A percentile compares a stretch with the other conserved stretches of the same genome.
Evolutionary conservation across 2,329 filamentous ascomycete species (phyloP).

Genomic region (Ceratocystis cacaofunesta): DNA sequence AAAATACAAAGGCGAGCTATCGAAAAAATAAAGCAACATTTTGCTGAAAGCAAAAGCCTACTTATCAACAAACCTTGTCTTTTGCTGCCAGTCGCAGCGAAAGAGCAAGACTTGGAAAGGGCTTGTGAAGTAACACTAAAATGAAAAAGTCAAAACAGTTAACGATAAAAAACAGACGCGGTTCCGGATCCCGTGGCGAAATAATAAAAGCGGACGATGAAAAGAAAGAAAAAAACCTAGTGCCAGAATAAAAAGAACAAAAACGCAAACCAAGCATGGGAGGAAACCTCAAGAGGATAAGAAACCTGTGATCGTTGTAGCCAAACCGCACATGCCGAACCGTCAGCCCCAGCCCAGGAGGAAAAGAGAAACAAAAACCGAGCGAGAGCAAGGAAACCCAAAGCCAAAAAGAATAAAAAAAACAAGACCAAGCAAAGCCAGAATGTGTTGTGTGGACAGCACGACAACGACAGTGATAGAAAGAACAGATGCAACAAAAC

Average conservation of each 20-base stretch:
- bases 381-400: neutral
- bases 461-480: neutral
- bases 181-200: slow-evolving; percentile 14
- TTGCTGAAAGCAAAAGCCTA: neutral
- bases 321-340: slow-evolving; percentile 4
- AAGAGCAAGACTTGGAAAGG: neutral
- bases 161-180: slow-evolving; percentile 12
- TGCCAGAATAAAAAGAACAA: neutral
- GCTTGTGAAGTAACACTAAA: neutral
- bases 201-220: neutral
- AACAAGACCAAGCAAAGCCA: neutral
- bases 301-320: neutral
- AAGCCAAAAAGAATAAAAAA: slow-evolving; percentile 2
- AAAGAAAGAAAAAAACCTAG: neutral
- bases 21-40: neutral
- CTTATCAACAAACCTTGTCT: neutral
- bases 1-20: neutral
- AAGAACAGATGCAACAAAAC: slow-evolving; percentile 4
- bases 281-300: neutral
- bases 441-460: neutral
- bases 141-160: slow-evolving; percentile 5
- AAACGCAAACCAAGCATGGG: neutral
- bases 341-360: slow-evolving; percentile 1
- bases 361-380: slow-evolving; percentile 2
- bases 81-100: too few species aligned